Conservation (phyloP, 1,284 basidiomycete species). For the Trametes versicolor region DNA sequence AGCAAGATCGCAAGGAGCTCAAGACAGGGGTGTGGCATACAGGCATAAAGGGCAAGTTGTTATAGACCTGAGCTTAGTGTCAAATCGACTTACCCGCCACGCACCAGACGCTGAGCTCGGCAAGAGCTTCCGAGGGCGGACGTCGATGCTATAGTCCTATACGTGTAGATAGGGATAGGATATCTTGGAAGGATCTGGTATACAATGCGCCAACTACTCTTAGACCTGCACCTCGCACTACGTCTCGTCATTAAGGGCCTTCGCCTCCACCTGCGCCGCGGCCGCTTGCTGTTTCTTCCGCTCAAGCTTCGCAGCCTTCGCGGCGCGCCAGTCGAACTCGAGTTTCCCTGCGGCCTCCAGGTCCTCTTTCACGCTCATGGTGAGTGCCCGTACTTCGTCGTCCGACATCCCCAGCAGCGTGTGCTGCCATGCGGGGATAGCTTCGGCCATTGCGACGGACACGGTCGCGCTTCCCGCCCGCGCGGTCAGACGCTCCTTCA, state of each 20-base stretch:
- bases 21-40: constrained; percentile 9
- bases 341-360: constrained; percentile 38
- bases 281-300: constrained; percentile 6
- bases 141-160: constrained; percentile 12
- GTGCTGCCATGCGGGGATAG: constrained; percentile 39
- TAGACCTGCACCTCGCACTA: background rate
- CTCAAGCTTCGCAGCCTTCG: constrained; percentile 34
- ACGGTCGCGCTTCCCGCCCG: background rate
- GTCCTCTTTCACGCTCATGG: constrained; percentile 41
- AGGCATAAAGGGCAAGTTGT: background rate
- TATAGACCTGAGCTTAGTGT: too few relatives aligned
- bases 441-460: background rate
- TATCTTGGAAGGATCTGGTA: background rate
- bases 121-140: background rate
- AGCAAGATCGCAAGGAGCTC: background rate
- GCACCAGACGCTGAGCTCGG: background rate
- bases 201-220: background rate
- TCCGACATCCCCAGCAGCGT: constrained; percentile 39
- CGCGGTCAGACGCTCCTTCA: constrained; percentile 50
- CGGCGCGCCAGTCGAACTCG: constrained; percentile 35
- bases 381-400: constrained; percentile 39
- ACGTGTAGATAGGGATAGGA: background rate
- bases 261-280: background rate
- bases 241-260: background rate
- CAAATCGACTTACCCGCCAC: too few relatives aligned